Evolutionary conservation across 2,329 filamentous ascomycete species (phyloP).

Genomic region (Arthrobotrys megalospora): DNA sequence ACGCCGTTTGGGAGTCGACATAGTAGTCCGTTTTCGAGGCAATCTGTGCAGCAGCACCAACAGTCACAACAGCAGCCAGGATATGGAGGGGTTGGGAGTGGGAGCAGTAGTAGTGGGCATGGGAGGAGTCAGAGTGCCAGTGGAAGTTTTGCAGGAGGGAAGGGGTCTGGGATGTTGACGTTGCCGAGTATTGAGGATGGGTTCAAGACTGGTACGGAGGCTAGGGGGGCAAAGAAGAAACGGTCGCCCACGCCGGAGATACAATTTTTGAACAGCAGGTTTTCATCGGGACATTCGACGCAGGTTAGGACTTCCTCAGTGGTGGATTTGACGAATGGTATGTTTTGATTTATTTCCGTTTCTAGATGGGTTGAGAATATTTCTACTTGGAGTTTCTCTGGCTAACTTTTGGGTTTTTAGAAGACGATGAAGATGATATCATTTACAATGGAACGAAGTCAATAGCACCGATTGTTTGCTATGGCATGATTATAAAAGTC

Average conservation of each 20-base stretch:
- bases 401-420: slow-evolving; percentile 29
- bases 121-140: slow-evolving; percentile 27
- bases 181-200: slow-evolving; percentile 46
- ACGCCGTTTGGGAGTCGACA: slow-evolving; percentile 48
- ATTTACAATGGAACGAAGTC: slow-evolving; percentile 57
- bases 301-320: slow-evolving; percentile 40
- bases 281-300: slow-evolving; percentile 43
- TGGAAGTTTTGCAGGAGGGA: slow-evolving; percentile 30
- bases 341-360: slow-evolving; percentile 6
- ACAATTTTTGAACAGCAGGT: slow-evolving; percentile 55
- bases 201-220: slow-evolving; percentile 24
- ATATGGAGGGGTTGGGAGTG: slow-evolving; percentile 28
- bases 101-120: slow-evolving; percentile 18
- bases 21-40: slow-evolving; percentile 42
- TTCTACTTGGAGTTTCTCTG: background rate
- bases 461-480: slow-evolving; percentile 51
- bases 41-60: slow-evolving; percentile 24
- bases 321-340: slow-evolving; percentile 57
- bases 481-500: slow-evolving; percentile 57
- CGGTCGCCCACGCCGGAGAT: slow-evolving; percentile 56
- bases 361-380: background rate
- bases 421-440: slow-evolving; percentile 55
- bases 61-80: slow-evolving; percentile 29
- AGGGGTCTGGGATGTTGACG: slow-evolving; percentile 25
- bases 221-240: slow-evolving; percentile 33